Evolutionary conservation across 768 basidiomycete species (phyloP).

Genomic region (Saitozyma sp.): DNA sequence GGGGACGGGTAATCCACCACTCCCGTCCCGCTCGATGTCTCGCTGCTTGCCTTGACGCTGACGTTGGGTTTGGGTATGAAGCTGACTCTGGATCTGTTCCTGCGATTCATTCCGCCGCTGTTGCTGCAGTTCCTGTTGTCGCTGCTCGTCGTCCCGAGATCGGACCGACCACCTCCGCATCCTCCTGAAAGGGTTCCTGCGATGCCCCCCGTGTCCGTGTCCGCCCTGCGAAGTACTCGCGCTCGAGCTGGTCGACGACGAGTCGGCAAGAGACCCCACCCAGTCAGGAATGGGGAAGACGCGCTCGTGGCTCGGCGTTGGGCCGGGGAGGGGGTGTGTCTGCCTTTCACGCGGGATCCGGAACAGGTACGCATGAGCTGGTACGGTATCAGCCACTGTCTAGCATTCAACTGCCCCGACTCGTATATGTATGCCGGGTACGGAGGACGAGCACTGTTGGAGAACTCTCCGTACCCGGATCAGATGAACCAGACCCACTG

Average conservation of each 20-base stretch:
- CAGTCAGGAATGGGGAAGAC: constrained; percentile 49
- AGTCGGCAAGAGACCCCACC: constrained; percentile 38
- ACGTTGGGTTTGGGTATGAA: too few relatives aligned
- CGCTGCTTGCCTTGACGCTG: too few relatives aligned
- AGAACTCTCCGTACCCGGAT: too few relatives aligned
- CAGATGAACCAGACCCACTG: constrained; percentile 7
- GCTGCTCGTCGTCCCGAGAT: not conserved
- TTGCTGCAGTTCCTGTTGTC: not conserved
- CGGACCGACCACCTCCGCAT: constrained; percentile 26
- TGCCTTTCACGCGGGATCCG: constrained; percentile 22
- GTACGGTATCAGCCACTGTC: not conserved
- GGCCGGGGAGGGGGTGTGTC: constrained; percentile 38
- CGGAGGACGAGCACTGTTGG: constrained; percentile 5
- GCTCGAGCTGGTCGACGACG: constrained; percentile 24
- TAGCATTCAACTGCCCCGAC: too few relatives aligned
- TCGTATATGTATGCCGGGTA: not conserved
- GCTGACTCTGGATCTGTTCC: too few relatives aligned
- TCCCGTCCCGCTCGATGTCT: too few relatives aligned
- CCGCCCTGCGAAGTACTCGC: constrained; percentile 12
- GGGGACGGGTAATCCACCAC: too few relatives aligned
- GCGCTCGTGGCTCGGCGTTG: constrained; percentile 25
- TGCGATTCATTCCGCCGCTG: too few relatives aligned
- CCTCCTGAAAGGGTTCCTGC: constrained; percentile 15
- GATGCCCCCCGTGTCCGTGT: constrained; percentile 4
- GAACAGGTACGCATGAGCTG: constrained; percentile 38